Percentiles rank a stretch among this genome's conserved stretches.
Evolutionary conservation across 2,329 filamentous ascomycete genomes (phyloP).

Genomic region (Alternaria rosae): DNA sequence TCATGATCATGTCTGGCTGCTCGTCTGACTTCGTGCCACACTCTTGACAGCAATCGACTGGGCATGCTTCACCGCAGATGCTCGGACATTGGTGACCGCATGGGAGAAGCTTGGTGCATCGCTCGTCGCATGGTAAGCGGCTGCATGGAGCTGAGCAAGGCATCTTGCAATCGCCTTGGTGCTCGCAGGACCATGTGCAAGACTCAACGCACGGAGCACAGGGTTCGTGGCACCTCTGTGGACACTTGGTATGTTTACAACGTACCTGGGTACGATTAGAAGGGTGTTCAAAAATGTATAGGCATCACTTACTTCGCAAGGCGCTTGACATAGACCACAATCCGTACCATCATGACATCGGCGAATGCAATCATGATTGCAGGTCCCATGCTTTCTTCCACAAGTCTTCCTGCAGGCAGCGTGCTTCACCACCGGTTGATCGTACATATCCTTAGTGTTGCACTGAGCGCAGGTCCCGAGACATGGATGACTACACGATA

Average conservation of each 20-base stretch:
- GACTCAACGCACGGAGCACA: conserved; percentile 43
- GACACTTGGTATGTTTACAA: conserved; percentile 40
- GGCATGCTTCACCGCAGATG: conserved; percentile 42
- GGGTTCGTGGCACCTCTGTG: conserved; percentile 38
- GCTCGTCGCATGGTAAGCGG: conserved; percentile 38
- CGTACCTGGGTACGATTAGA: conserved; percentile 23
- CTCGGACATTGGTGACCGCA: conserved; percentile 46
- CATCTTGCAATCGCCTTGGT: conserved; percentile 44
- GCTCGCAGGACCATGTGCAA: conserved; percentile 47
- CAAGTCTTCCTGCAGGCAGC: conserved; percentile 30
- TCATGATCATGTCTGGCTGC: conserved; percentile 36
- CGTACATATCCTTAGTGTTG: conserved; percentile 44
- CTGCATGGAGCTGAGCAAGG: conserved; percentile 47
- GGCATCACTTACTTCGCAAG: conserved; percentile 31
- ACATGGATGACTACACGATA: conserved; percentile 68
- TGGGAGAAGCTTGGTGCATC: conserved; percentile 33
- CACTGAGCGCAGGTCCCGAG: conserved; percentile 59
- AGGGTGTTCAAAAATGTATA: not conserved
- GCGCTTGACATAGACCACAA: conserved; percentile 31
- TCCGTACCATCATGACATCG: conserved; percentile 36
- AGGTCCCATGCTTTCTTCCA: conserved; percentile 36
- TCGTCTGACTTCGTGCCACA: conserved; percentile 30
- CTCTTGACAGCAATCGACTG: conserved; percentile 28
- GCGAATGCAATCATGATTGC: conserved; percentile 37
- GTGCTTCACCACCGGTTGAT: conserved; percentile 15